A percentile compares a stretch with the other conserved stretches of the same genome.
phyloP scores from a whole-genome alignment of 2,329 filamentous ascomycete genomes.

The Colletotrichum sp. region DNA sequence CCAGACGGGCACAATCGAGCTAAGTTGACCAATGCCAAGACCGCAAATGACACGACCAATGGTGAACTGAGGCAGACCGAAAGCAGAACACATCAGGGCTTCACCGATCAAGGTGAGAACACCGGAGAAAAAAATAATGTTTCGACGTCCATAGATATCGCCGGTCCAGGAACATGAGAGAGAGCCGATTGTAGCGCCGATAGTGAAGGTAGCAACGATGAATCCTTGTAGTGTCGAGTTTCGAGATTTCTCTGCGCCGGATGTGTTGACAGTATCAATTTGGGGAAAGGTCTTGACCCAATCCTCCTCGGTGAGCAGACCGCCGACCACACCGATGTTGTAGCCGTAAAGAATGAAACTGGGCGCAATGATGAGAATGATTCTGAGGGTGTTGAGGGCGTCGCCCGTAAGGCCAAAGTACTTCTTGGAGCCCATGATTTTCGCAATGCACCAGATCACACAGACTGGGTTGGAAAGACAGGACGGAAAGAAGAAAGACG shows the following conservation, averaged over 20 bases:
- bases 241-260: constrained; percentile 28
- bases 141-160: constrained; percentile 54
- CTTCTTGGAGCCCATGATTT: constrained; percentile 10
- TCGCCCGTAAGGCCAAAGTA: constrained; percentile 39
- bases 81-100: constrained; percentile 51
- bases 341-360: constrained; percentile 46
- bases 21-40: constrained; percentile 44
- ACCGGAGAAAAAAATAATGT: constrained; percentile 53
- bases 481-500: neutral
- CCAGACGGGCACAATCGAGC: constrained; percentile 45
- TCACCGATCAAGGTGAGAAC: constrained; percentile 55
- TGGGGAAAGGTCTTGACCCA: constrained; percentile 41
- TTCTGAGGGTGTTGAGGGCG: constrained; percentile 38
- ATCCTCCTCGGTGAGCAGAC: constrained; percentile 34
- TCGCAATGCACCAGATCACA: neutral
- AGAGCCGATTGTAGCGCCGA: constrained; percentile 40
- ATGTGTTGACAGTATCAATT: constrained; percentile 40
- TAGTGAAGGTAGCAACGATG: constrained; percentile 38
- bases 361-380: constrained; percentile 47
- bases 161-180: constrained; percentile 41
- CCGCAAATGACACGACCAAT: constrained; percentile 56
- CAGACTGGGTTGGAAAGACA: neutral
- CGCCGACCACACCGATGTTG: constrained; percentile 43
- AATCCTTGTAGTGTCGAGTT: constrained; percentile 42
- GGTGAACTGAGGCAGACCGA: constrained; percentile 52